Evolutionary conservation across 768 basidiomycete genomes (phyloP), one percentile per base, ranked within the genome.

Genomic region (Trichaptum fuscoviolaceum): DNA sequence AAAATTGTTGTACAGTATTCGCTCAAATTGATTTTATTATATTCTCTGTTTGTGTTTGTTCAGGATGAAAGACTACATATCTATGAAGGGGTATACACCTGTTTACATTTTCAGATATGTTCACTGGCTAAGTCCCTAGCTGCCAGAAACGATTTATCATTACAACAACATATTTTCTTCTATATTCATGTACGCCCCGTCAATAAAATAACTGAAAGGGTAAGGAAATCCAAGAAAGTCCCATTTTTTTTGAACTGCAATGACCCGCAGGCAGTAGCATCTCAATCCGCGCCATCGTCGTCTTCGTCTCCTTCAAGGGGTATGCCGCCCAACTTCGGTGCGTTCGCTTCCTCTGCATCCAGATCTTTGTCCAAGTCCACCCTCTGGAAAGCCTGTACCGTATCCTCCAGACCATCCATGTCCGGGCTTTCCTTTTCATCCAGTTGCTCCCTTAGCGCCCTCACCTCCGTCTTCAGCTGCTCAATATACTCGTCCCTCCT

Each of bases 401-500:
- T 80, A 58, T 69, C 71, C 30, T 71, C 75, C 67, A 73, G 78
- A n/a, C 77, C 79, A 5, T 73, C 75, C 77, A 64, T 67, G 77
- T 76, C 71, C 57, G 52, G 73, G 70, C 70, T 62, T 71, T 57
- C 68, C n/a, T 61, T 65, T 23, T 58, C 65, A 63, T 6, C 73
- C 73, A 9, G 67, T 69, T 52, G 79, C 75, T 30, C 71, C 68
- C 89, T 81, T 73, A 95, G 75, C 66, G 87, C 78, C 69, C 74
- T 73, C 27, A 96, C 83, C 75, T 95, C 93, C 69, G 73, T 75
- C 69, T 93, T 81, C 73, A 96, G 73, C 72, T 71, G 78, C 66
- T 74, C 79, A 70, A 96, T 91, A 78, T 95, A 93, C 60, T 82
- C 83, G 72, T 97, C 93, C 69, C 95, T 78, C 72, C 91, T 82